Evolutionary conservation across 2,329 filamentous ascomycete species (phyloP), one percentile per base, ranked within the genome.

Genomic region (Phialemoniopsis sp.): DNA sequence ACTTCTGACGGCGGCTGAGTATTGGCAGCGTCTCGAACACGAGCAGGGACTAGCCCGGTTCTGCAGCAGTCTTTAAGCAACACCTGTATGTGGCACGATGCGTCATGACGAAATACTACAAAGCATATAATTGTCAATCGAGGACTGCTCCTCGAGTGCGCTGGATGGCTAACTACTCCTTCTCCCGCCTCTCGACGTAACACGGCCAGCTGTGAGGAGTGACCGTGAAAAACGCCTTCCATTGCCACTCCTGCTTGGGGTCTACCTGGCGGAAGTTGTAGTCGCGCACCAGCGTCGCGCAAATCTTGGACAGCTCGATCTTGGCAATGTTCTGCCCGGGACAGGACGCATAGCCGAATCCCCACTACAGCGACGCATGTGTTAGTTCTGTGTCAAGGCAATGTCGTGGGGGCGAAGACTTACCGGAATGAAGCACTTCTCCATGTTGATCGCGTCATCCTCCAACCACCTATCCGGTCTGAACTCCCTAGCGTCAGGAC

Each of bases 401-500:
- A 13, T 28, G 14, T 14, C 5, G 16, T 31, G 18, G 28, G 34
- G 18, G 28, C 21, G 10, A 26, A 8, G 8, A 51, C 47, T 45
- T 38, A 53, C 46, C 12, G 49, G 45, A 12, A 46, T 43, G 30
- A 38, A 46, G 14, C 36, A 49, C 33, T 48, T 50, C 18, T 53
- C 41, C 29, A 46, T 34, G 17, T 37, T 14, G 12, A 34, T 36
- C 14, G 42, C 45, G 16, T n/a, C n/a, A n/a, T n/a, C n/a, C n/a
- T n/a, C n/a, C n/a, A n/a, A n/a, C n/a, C n/a, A 41, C 38, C 15
- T 44, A 7, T 53, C 45, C 5, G 50, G 51, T 13, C 40, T 46
- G 29, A 46, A 55, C 34, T 46, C 44, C 5, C 44, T 15, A 13
- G 50, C 47, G 37, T 54, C 48, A 3, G 40, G 26, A 3, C 50